These are phyloP conservation scores for Penicillium sumatraense DNA, from an alignment of 2,329 filamentous ascomycete species.

Conservation along the genomic window DNA sequence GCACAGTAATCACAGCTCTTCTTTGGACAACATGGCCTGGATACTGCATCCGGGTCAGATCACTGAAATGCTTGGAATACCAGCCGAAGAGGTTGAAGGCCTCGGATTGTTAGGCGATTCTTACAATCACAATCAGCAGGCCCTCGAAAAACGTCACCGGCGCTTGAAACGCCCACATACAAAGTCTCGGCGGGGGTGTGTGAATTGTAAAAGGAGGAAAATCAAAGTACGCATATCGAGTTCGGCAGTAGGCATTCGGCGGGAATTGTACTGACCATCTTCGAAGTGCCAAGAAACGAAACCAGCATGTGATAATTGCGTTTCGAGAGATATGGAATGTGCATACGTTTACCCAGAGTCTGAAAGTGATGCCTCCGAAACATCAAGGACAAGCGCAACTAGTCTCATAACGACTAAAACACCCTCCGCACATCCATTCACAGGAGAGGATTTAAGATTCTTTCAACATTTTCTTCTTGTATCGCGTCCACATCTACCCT, in stretches of 20 bases:
- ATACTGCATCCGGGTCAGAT: neutral
- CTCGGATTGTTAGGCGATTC: neutral
- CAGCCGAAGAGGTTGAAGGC: neutral
- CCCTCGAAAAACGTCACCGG: neutral
- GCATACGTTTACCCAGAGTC: conserved; percentile 36
- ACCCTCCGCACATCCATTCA: neutral
- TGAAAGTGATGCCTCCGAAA: neutral
- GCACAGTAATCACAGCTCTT: neutral
- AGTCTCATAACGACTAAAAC: neutral
- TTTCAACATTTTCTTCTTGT: conserved; percentile 58
- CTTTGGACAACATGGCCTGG: neutral
- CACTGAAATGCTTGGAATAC: neutral
- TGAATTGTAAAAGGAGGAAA: conserved; percentile 48
- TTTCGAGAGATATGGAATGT: conserved; percentile 37
- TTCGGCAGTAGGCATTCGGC: conserved; percentile 20
- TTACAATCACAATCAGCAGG: neutral
- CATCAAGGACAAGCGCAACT: neutral
- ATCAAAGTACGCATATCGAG: conserved; percentile 40
- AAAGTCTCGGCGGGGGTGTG: conserved; percentile 47
- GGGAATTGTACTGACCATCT: conserved; percentile 30
- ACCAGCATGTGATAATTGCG: conserved; percentile 44
- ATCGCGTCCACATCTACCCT: conserved; percentile 65
- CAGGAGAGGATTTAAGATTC: conserved; percentile 53
- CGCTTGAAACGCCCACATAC: conserved; percentile 34
- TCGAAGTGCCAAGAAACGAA: conserved; percentile 43